Conservation (phyloP, 305 asterid genomes). For the Ilex paraguariensis region DNA sequence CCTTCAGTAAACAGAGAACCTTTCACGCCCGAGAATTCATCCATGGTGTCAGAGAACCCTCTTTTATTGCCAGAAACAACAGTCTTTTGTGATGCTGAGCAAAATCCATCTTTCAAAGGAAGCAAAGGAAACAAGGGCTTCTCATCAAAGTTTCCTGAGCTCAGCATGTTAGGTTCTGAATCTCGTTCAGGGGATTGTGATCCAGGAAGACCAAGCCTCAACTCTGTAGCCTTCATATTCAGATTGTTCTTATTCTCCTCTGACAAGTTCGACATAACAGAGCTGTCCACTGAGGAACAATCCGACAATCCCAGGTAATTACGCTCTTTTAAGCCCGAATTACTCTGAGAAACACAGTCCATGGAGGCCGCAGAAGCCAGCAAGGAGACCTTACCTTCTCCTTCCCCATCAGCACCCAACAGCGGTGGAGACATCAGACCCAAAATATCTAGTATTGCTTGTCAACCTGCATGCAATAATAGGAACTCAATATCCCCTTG, state of each 20-base stretch:
- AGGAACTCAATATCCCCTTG: constrained; percentile 12
- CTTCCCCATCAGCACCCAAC: constrained; percentile 49
- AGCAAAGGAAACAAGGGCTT: constrained; percentile 70
- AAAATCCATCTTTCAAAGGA: constrained; percentile 63
- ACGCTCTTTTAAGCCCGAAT: constrained; percentile 50
- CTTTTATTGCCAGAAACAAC: constrained; percentile 71
- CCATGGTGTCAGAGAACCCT: constrained; percentile 67
- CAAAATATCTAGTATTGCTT: constrained; percentile 4
- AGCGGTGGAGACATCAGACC: constrained; percentile 46
- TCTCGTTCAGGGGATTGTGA: constrained; percentile 69
- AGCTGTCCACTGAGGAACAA: constrained; percentile 67
- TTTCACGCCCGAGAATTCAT: constrained; percentile 41
- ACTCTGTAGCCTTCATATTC: constrained; percentile 70
- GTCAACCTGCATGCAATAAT: constrained; percentile 19
- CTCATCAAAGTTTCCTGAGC: constrained; percentile 46
- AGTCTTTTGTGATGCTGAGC: constrained; percentile 39
- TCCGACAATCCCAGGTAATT: constrained; percentile 70
- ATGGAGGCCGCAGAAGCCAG: constrained; percentile 49
- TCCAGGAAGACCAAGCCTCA: constrained; percentile 94
- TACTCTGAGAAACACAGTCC: constrained; percentile 34
- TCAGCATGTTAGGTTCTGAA: constrained; percentile 31
- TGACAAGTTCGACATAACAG: constrained; percentile 19
- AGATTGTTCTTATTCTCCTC: constrained; percentile 44
- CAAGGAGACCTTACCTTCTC: constrained; percentile 34
- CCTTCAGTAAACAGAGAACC: constrained; percentile 37